These are phyloP conservation scores for Prunella vulgaris DNA, from an alignment of 257 asterid species.

Conservation along the genomic window DNA sequence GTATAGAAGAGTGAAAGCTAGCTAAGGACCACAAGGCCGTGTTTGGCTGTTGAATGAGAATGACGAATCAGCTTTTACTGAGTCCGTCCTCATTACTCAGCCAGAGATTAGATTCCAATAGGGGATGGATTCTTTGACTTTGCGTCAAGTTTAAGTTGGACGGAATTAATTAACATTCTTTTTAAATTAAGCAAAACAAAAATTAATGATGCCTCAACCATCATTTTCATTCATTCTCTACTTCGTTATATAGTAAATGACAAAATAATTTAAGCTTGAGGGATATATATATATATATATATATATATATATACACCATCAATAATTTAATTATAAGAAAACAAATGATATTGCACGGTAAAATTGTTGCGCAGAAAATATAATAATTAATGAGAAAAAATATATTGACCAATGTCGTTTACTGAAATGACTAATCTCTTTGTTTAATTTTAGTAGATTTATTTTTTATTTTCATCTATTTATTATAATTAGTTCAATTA, in stretches of 20 bases:
- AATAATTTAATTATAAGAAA: too few relatives aligned
- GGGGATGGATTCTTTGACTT: constrained; percentile 17
- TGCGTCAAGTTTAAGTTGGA: neutral
- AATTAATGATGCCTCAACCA: neutral
- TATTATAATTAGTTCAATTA: too few relatives aligned
- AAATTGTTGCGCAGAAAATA: too few relatives aligned
- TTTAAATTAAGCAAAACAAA: neutral
- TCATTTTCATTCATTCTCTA: constrained; percentile 2
- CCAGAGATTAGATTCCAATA: constrained; percentile 25
- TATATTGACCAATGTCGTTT: too few relatives aligned
- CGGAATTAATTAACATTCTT: neutral
- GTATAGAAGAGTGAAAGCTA: too few relatives aligned
- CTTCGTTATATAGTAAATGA: constrained; percentile 3
- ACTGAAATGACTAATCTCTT: too few relatives aligned
- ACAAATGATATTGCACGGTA: too few relatives aligned
- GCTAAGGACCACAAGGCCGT: constrained; percentile 43
- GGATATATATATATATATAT: too few relatives aligned
- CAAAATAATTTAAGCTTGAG: neutral
- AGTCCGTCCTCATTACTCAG: constrained; percentile 6
- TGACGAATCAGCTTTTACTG: constrained; percentile 35
- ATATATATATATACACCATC: too few relatives aligned
- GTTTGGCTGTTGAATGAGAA: constrained; percentile 37
- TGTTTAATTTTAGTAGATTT: too few relatives aligned
- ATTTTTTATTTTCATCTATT: too few relatives aligned
- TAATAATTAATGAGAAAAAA: too few relatives aligned